A percentile compares a stretch with the other conserved stretches of the same genome.
Conservation (phyloP, 1,284 basidiomycete species). For the Moesziomyces antarcticus region DNA sequence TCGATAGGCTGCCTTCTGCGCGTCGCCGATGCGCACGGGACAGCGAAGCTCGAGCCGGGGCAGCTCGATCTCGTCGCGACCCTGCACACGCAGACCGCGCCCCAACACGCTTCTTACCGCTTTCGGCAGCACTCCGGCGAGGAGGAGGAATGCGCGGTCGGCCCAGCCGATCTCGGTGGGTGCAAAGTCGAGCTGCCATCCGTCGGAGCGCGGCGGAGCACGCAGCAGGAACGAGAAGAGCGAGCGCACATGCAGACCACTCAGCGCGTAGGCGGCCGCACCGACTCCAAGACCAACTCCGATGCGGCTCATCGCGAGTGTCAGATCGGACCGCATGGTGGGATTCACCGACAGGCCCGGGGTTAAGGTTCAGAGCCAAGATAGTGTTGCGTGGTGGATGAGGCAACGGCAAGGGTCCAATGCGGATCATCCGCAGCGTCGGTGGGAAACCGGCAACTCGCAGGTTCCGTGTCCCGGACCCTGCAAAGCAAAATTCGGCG, state of each 20-base stretch:
- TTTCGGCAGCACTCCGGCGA: slow-evolving; percentile 16
- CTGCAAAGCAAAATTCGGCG: too few relatives aligned
- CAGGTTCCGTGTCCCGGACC: too few relatives aligned
- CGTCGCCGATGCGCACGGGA: slow-evolving; percentile 1
- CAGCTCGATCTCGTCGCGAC: slow-evolving; percentile 8
- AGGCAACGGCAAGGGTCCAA: too few relatives aligned
- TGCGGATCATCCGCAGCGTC: too few relatives aligned
- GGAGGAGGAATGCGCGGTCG: slow-evolving; percentile 11
- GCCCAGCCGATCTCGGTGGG: slow-evolving; percentile 14
- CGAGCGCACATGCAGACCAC: slow-evolving; percentile 10
- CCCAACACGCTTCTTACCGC: slow-evolving; percentile 3
- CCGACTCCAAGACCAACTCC: slow-evolving; percentile 15
- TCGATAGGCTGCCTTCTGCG: background rate
- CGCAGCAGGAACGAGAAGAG: slow-evolving; percentile 17
- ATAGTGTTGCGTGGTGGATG: too few relatives aligned
- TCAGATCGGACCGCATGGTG: slow-evolving; percentile 1
- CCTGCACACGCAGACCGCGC: background rate
- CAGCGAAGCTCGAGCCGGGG: slow-evolving; percentile 17
- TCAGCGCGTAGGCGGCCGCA: slow-evolving; percentile 5
- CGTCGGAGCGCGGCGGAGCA: background rate
- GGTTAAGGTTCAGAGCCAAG: too few relatives aligned
- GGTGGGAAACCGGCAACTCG: too few relatives aligned
- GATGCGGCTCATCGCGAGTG: slow-evolving; percentile 2
- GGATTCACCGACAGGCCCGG: background rate
- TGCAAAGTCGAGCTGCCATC: slow-evolving; percentile 16